Evolutionary conservation across 176 grass and related monocot species (phyloP).

Genomic region (Ensete ventricosum): DNA sequence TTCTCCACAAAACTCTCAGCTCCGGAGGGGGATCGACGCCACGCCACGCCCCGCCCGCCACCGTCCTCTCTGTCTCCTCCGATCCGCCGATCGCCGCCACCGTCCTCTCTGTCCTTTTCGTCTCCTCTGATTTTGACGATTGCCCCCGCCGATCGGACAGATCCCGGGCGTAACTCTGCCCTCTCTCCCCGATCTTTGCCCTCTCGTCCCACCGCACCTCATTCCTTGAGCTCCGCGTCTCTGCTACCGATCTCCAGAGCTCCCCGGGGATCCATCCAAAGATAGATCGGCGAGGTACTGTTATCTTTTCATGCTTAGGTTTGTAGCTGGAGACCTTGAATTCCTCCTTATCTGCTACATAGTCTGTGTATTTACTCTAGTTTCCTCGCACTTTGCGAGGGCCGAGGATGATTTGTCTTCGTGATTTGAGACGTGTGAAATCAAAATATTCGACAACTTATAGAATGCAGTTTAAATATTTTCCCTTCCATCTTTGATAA

Average conservation of each 20-base stretch:
- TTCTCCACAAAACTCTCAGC: no score
- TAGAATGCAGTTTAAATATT: no score
- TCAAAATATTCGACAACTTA: no score
- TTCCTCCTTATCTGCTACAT: not conserved
- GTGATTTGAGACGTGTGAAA: no score
- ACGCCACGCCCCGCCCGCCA: not conserved
- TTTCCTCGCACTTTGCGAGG: no score
- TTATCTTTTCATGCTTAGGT: not conserved
- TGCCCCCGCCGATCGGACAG: not conserved
- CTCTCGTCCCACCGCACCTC: not conserved
- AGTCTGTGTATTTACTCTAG: no score
- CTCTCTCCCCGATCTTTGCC: not conserved
- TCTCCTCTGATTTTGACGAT: not conserved
- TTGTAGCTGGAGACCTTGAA: not conserved
- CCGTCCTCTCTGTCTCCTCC: not conserved
- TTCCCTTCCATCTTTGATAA: no score
- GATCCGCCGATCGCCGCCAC: not conserved
- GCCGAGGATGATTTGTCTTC: no score
- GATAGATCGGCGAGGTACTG: not conserved
- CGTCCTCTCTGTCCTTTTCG: not conserved
- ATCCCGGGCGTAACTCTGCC: not conserved
- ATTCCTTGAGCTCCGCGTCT: not conserved
- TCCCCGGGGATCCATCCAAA: not conserved
- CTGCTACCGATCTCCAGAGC: not conserved
- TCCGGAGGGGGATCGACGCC: no score